These are phyloP conservation scores for Euphorbia celastroides DNA, from an alignment of 441 rosid genomes.

Conservation along the genomic window DNA sequence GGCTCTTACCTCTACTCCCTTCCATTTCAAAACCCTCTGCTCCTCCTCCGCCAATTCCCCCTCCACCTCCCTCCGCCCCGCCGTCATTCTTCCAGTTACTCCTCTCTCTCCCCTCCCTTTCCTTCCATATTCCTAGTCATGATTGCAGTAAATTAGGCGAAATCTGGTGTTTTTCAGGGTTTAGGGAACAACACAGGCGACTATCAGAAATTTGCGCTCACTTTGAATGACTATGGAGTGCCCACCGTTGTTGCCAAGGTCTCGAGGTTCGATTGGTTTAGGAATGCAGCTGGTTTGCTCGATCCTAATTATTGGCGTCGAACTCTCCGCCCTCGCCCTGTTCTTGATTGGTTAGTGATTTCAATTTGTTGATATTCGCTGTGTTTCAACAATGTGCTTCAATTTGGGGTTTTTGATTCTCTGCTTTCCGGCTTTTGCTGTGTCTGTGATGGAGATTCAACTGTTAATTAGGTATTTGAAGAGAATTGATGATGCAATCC, in stretches of 20 bases:
- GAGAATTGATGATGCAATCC: constrained; percentile 69
- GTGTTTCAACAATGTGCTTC: not conserved
- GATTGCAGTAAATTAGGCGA: not conserved
- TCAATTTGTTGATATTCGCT: not conserved
- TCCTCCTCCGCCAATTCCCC: constrained; percentile 22
- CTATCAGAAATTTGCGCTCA: constrained; percentile 54
- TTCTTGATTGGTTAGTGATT: constrained; percentile 74
- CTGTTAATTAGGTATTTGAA: constrained; percentile 52
- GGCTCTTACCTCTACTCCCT: constrained; percentile 45
- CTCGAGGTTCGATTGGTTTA: constrained; percentile 77
- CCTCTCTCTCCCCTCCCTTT: constrained; percentile 13
- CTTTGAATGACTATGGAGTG: constrained; percentile 54
- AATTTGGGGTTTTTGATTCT: not conserved
- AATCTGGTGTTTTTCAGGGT: constrained; percentile 51
- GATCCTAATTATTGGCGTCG: constrained; percentile 93
- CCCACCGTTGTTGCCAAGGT: constrained; percentile 67
- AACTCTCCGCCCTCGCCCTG: constrained; percentile 81
- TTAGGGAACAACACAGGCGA: constrained; percentile 83
- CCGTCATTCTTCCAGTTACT: constrained; percentile 81
- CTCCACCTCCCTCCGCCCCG: constrained; percentile 49
- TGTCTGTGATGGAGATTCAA: not conserved
- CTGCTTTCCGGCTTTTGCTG: not conserved
- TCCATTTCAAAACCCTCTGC: constrained; percentile 28
- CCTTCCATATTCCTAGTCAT: not conserved
- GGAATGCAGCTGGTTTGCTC: constrained; percentile 88